Evolutionary conservation across 2,329 filamentous ascomycete genomes (phyloP).

Genomic region (Scedosporium dehoogii): DNA sequence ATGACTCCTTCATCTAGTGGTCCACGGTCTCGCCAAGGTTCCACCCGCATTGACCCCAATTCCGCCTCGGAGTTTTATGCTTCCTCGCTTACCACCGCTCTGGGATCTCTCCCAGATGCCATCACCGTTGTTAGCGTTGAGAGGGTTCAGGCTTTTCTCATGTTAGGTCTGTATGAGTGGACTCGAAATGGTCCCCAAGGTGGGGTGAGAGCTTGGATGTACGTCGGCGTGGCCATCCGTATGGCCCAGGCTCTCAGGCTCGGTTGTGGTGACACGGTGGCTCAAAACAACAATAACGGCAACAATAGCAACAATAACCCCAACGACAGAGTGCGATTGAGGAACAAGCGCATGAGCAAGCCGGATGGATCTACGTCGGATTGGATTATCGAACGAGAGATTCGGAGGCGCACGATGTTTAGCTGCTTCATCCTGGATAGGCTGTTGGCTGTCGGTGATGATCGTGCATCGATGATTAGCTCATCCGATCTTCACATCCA

Average conservation of each 20-base stretch:
- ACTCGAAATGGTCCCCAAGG: conserved; percentile 43
- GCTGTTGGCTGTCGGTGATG: conserved; percentile 55
- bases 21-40: conserved; percentile 19
- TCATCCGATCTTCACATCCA: conserved; percentile 53
- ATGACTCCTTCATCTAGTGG: conserved; percentile 22
- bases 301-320: background rate
- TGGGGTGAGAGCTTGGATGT: conserved; percentile 55
- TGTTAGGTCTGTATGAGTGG: conserved; percentile 66
- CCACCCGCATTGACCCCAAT: conserved; percentile 34
- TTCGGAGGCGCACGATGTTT: conserved; percentile 61
- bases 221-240: conserved; percentile 53
- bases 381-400: conserved; percentile 44
- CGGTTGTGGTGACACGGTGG: conserved; percentile 39
- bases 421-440: conserved; percentile 66
- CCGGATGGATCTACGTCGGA: background rate
- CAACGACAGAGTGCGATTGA: background rate
- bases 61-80: conserved; percentile 57
- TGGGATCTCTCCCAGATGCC: conserved; percentile 34
- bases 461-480: conserved; percentile 48
- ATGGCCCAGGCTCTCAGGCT: conserved; percentile 53
- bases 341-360: background rate
- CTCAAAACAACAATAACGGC: background rate
- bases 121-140: conserved; percentile 48
- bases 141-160: conserved; percentile 56
- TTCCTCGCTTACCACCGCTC: conserved; percentile 41